phyloP scores from a whole-genome alignment of 345 rosid genomes.

The Xanthoceras sorbifolium region DNA sequence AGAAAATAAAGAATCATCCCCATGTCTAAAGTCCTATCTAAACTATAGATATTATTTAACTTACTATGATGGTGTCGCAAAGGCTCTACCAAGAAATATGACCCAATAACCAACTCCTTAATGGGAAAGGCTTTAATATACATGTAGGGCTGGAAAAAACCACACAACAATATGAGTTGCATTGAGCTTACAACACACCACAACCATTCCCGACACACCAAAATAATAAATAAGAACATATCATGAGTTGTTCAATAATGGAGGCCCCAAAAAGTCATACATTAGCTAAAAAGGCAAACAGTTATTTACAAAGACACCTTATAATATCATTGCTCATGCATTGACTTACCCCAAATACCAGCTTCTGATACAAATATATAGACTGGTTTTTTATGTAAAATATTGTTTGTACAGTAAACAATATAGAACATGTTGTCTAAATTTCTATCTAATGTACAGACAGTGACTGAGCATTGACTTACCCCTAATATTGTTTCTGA shows the following conservation, averaged over 20 bases:
- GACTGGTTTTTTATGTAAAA: neutral
- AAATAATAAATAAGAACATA: neutral
- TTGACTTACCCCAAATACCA: slow-evolving; percentile 4
- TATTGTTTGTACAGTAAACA: neutral
- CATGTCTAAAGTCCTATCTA: neutral
- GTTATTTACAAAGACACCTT: slow-evolving; percentile 6
- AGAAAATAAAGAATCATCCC: no score
- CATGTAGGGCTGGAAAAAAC: no score
- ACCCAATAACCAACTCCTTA: neutral
- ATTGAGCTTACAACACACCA: neutral
- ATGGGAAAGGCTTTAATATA: neutral
- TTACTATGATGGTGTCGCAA: no score
- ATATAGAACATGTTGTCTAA: neutral
- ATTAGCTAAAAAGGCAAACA: neutral
- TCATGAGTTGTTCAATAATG: neutral
- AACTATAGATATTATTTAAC: neutral
- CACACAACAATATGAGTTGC: neutral
- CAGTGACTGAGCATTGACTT: slow-evolving; percentile 18
- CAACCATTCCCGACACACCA: neutral
- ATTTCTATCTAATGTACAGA: neutral
- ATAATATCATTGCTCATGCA: neutral
- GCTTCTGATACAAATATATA: neutral
- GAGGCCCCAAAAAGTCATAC: neutral
- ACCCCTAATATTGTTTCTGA: slow-evolving; percentile 74
- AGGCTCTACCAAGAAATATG: neutral